Evolutionary conservation across 306 rosid species (phyloP).

Genomic region (Mucuna pruriens): DNA sequence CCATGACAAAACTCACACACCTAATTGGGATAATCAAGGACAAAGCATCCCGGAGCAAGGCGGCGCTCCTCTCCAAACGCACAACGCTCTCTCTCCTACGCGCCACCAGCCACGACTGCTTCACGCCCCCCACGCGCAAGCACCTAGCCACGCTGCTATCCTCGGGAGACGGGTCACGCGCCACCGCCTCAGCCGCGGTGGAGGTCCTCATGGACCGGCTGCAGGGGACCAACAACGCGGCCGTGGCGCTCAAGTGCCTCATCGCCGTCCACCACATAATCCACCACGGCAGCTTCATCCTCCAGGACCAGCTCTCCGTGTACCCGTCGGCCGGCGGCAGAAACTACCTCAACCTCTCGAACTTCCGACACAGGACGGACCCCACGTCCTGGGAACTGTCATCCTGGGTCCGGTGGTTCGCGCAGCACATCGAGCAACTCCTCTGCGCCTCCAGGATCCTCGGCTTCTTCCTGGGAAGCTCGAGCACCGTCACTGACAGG

Average conservation of each 20-base stretch:
- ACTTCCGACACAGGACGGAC: slow-evolving; percentile 61
- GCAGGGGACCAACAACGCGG: slow-evolving; percentile 66
- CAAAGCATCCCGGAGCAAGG: slow-evolving; percentile 85
- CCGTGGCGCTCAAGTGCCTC: slow-evolving; percentile 94
- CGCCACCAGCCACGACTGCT: slow-evolving; percentile 77
- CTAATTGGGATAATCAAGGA: slow-evolving; percentile 78
- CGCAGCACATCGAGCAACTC: slow-evolving; percentile 62
- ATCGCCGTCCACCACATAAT: slow-evolving; percentile 72
- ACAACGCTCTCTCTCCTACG: slow-evolving; percentile 62
- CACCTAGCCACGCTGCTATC: slow-evolving; percentile 69
- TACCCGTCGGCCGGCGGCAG: slow-evolving; percentile 77
- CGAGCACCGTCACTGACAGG: background rate
- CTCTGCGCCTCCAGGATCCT: slow-evolving; percentile 55
- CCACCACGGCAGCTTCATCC: slow-evolving; percentile 73
- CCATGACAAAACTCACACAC: slow-evolving; percentile 45
- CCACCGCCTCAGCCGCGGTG: slow-evolving; percentile 69
- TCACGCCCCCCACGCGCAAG: slow-evolving; percentile 58
- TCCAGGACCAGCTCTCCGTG: slow-evolving; percentile 86
- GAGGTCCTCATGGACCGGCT: slow-evolving; percentile 88
- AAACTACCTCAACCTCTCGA: slow-evolving; percentile 91
- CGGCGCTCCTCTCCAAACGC: slow-evolving; percentile 63
- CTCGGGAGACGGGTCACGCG: slow-evolving; percentile 71
- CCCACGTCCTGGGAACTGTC: slow-evolving; percentile 74
- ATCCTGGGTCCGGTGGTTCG: slow-evolving; percentile 87
- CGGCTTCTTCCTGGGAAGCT: slow-evolving; percentile 58